Conservation (phyloP, 2,329 filamentous ascomycete genomes). For the Aspergillus piperis region DNA sequence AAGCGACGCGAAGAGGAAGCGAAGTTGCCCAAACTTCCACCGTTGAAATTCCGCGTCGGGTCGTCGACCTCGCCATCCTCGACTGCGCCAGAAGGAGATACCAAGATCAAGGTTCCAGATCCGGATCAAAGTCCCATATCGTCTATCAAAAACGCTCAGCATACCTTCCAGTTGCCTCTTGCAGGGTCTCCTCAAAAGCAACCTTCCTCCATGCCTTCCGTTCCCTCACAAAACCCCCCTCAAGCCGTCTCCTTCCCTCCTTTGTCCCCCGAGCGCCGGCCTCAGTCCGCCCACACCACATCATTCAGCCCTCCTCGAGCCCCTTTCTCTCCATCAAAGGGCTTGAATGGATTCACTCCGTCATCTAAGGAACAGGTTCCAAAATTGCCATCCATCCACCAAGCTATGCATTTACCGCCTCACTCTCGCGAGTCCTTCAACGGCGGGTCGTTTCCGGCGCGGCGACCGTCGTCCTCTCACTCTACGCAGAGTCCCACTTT, state of each 20-base stretch:
- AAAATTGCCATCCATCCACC: slow-evolving; percentile 31
- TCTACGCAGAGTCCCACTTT: slow-evolving; percentile 35
- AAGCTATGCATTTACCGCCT: slow-evolving; percentile 33
- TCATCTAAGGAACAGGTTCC: slow-evolving; percentile 26
- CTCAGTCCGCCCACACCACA: slow-evolving; percentile 25
- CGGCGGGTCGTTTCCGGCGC: slow-evolving; percentile 34
- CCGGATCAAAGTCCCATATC: slow-evolving; percentile 21
- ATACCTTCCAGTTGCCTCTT: slow-evolving; percentile 20
- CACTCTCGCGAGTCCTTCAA: slow-evolving; percentile 22
- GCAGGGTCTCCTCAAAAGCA: slow-evolving; percentile 26
- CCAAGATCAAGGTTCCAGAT: slow-evolving; percentile 25
- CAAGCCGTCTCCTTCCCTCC: slow-evolving; percentile 21
- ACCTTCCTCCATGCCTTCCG: slow-evolving; percentile 16
- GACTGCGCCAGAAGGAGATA: slow-evolving; percentile 16
- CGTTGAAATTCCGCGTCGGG: slow-evolving; percentile 60
- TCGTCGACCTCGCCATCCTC: slow-evolving; percentile 45
- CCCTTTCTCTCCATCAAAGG: slow-evolving; percentile 37
- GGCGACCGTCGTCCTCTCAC: slow-evolving; percentile 46
- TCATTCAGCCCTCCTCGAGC: slow-evolving; percentile 32
- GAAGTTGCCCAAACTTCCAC: slow-evolving; percentile 62
- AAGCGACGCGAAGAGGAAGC: slow-evolving; percentile 65
- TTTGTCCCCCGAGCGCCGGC: slow-evolving; percentile 35
- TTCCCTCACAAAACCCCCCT: slow-evolving; percentile 15
- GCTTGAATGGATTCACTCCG: slow-evolving; percentile 31
- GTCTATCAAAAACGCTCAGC: slow-evolving; percentile 28